These are phyloP conservation scores for Solanum clarkiae DNA, from an alignment of 257 asterid species.

Conservation along the genomic window DNA sequence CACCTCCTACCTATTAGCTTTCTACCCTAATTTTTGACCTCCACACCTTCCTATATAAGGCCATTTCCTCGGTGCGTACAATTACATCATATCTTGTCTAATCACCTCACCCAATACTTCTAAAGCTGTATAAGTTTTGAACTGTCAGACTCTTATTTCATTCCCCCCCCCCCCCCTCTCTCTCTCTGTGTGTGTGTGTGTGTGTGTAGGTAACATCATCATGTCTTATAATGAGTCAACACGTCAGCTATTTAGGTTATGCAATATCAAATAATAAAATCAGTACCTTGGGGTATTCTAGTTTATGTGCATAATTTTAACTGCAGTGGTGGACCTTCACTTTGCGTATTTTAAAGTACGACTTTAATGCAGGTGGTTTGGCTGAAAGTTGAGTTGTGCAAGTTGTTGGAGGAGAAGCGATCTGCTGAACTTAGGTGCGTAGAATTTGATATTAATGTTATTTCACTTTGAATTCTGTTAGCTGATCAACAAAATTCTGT, in stretches of 20 bases:
- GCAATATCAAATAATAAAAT: not conserved
- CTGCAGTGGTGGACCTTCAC: not conserved
- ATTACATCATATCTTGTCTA: too few species aligned
- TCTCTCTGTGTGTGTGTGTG: not conserved
- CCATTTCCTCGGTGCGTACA: too few species aligned
- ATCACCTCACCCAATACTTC: too few species aligned
- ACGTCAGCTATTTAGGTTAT: not conserved
- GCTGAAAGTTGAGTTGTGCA: conserved; percentile 87
- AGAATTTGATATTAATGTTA: not conserved
- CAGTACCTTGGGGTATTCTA: not conserved
- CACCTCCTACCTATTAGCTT: too few species aligned
- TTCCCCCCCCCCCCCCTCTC: not conserved
- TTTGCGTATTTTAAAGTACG: not conserved
- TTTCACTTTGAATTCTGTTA: not conserved
- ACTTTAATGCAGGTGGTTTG: conserved; percentile 52
- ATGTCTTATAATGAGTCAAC: not conserved
- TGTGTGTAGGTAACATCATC: not conserved
- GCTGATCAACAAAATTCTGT: not conserved
- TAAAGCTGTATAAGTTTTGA: not conserved
- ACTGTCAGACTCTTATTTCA: not conserved
- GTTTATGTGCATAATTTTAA: not conserved
- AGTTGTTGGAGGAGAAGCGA: conserved; percentile 79
- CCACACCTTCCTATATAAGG: too few species aligned
- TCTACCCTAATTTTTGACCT: too few species aligned
- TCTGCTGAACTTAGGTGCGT: conserved; percentile 82